Base-by-base conservation (phyloP, 768 basidiomycete species). In the Lactifluus subvellereus region DNA sequence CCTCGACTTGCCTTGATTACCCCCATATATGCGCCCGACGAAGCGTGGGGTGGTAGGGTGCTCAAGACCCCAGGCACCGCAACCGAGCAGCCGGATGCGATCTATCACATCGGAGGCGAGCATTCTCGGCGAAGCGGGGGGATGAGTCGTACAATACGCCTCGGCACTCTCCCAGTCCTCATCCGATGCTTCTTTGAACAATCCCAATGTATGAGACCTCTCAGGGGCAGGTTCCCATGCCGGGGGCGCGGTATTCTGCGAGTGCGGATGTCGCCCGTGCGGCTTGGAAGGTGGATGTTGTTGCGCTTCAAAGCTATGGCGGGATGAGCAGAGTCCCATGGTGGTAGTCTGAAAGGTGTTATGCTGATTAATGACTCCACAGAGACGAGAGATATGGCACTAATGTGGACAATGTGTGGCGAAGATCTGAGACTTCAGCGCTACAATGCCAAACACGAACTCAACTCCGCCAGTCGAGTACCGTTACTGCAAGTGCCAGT, bases 211-310 rank as follows among this genome's bases (percentile, higher is more conserved):
- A 67, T 83, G 76, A 1, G 80, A 77, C 18, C 58, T 62, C 68
- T 87, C 86, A 2, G 82, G 79, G 0, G 86, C 85, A 16, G 86
- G 77, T 1, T 80, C 75, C 86, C 86, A 87, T 42, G 72, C 73
- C 5, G 86, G 85, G 6, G 82, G 84, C 8, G 63, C 35, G 2
- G 54, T 20, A 53, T 32, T 22, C 47, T 27, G 20, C 22, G 47
- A 4, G 47, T 4, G 47, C 11, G 47, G 20, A 48, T 20, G 47
- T 48, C 47, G 3, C 16, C 5, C 22, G 27, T 48, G 47, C 20
- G 11, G 22, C 47, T 13, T 22, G 14, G 47, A 51, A 7, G 50
- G 60, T 0, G n/a, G 40, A n/a, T 2, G 53, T 1, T 52, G 58
- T 6, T 22, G 32, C 16, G 37, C 33, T 60, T 54, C 22, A 18